Evolutionary conservation across 2,329 filamentous ascomycete genomes (phyloP).

Genomic region (Pseudogymnoascus sp.): DNA sequence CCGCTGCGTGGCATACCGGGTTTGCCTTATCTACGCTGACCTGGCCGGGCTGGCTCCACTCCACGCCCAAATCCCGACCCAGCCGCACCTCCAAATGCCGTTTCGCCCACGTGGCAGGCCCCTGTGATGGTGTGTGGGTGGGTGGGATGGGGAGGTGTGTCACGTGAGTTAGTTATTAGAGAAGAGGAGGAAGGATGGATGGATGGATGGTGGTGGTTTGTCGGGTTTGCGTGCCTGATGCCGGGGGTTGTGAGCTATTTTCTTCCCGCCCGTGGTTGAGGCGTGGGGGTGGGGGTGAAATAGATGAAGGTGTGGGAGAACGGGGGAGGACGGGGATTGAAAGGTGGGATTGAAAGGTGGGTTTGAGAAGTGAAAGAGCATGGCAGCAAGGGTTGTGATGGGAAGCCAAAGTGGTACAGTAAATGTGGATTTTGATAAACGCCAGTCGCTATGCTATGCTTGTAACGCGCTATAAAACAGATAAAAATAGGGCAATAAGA

Average conservation of each 20-base stretch:
- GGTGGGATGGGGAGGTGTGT: background rate
- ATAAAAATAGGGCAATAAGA: background rate
- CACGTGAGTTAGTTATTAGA: background rate
- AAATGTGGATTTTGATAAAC: slow-evolving; percentile 5
- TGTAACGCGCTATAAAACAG: background rate
- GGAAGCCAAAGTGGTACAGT: background rate
- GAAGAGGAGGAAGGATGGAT: background rate
- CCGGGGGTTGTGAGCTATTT: background rate
- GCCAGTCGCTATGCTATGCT: background rate
- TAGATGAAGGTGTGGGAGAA: background rate
- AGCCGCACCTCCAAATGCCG: background rate
- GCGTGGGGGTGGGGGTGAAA: background rate
- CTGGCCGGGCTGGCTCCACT: background rate
- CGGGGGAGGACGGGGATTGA: background rate
- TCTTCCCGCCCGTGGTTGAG: background rate
- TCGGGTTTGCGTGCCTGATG: background rate
- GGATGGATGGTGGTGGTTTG: too few species aligned
- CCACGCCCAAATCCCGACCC: background rate
- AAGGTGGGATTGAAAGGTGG: background rate
- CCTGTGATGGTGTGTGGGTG: background rate
- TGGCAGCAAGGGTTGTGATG: background rate
- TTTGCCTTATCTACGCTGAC: background rate
- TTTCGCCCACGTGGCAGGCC: background rate
- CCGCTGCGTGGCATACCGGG: background rate
- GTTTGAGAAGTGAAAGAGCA: background rate